Base-by-base conservation (phyloP, 2,329 filamentous ascomycete species). In the Passalora sequoiae region DNA sequence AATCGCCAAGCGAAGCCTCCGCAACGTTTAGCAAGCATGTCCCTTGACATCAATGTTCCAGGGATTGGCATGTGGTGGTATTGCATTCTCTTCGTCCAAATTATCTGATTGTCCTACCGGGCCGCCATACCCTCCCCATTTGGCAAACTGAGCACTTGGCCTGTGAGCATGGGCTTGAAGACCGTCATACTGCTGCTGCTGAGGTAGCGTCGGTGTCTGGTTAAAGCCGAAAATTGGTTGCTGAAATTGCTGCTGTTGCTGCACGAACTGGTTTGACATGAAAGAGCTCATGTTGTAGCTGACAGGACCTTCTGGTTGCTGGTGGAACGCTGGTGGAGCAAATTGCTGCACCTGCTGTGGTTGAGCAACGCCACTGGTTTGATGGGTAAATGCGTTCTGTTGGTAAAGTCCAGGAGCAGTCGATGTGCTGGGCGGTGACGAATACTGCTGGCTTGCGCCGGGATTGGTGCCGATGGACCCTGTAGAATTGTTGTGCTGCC, bases 1-100 rank as follows among this genome's bases (percentile, higher is more conserved):
- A n/a, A 21, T 13, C 16, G 15, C 13, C 3, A 20, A 20, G 19
- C 5, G 19, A 29, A 16, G 13, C 28, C 38, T 40, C 12, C 29
- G 19, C 20, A 30, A 21, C 13, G 10, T 43, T 43, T 21, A 38
- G 31, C 31, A 43, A 31, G 17, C 30, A 27, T 10, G 13, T 37
- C 24, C 30, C 19, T 40, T 40, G 7, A 13, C 22, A 38, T 43
- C 32, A 31, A 29, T 41, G 25, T 53, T 47, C 56, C 56, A 59
- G 16, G 55, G 46, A 31, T 53, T 53, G 22, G 50, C 43, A 12
- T 51, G 48, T 12, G 59, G 59, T 40, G 56, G 54, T 53, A 61
- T 56, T 38, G 59, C 56, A 39, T 59, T 60, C 42, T 62, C 59
- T 33, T 62, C 58, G 24, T 61, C 57, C 35, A 59, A 28, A 9